A percentile compares a stretch with the other conserved stretches of the same genome.
These are phyloP conservation scores for Monosporozyma unispora DNA, from an alignment of 805 yeast species.

Conservation along the genomic window DNA sequence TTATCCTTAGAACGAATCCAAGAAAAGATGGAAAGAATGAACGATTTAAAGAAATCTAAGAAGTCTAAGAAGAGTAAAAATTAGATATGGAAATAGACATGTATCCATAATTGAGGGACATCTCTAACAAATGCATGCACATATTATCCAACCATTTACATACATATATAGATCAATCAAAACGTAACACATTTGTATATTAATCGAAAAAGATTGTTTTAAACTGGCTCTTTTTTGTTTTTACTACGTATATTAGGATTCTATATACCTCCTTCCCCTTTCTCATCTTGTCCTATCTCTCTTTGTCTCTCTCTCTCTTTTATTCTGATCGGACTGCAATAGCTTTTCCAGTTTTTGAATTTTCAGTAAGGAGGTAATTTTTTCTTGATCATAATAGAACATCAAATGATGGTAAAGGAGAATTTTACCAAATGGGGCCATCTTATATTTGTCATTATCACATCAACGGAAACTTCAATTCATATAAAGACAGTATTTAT, in stretches of 20 bases:
- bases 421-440: background rate
- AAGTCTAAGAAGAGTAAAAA: constrained; percentile 14
- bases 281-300: background rate
- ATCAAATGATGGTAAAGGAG: background rate
- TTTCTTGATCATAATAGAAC: background rate
- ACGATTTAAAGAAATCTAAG: constrained; percentile 24
- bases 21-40: constrained; percentile 40
- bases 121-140: background rate
- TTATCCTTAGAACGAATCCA: constrained; percentile 55
- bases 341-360: background rate
- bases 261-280: too few species aligned
- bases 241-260: too few species aligned
- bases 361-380: background rate
- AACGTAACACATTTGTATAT: background rate
- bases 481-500: too few species aligned
- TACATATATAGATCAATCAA: background rate
- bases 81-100: background rate
- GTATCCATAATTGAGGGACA: background rate
- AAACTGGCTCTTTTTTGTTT: too few species aligned
- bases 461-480: background rate
- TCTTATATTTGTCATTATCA: background rate
- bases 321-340: background rate
- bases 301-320: background rate
- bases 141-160: background rate
- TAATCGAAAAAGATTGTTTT: background rate